These are phyloP conservation scores for Paramecium tetraurelia DNA, from an alignment of 73 alveolate species.

Conservation along the genomic window DNA sequence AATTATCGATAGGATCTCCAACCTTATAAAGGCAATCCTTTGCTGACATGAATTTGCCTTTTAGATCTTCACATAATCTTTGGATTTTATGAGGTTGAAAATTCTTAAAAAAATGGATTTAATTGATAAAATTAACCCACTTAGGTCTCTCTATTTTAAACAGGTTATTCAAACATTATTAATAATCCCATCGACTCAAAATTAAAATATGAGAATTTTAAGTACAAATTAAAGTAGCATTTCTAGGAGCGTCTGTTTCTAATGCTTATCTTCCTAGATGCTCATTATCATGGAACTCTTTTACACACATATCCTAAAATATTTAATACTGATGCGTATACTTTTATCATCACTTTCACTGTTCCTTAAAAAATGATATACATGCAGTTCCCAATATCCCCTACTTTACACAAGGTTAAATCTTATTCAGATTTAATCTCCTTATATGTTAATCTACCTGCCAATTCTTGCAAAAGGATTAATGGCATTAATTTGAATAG, in stretches of 20 bases:
- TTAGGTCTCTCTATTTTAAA: conserved; percentile 9
- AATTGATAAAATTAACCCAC: not conserved
- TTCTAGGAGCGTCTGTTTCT: conserved; percentile 22
- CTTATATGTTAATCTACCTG: conserved; percentile 24
- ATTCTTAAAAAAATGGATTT: not conserved
- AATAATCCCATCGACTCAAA: not conserved
- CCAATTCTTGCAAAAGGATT: not conserved
- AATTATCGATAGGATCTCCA: conserved; percentile 15
- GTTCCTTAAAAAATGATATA: not conserved
- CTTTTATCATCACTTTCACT: not conserved
- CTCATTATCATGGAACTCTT: conserved; percentile 7
- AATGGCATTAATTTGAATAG: conserved; percentile 14
- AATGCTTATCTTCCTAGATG: conserved; percentile 31
- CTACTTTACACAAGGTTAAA: not conserved
- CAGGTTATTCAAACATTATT: not conserved
- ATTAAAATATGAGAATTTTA: not conserved
- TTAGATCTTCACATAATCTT: not conserved
- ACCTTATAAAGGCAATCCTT: not conserved
- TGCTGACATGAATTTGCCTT: conserved; percentile 11
- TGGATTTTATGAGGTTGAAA: not conserved
- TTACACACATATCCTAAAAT: not conserved
- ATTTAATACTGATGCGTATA: not conserved
- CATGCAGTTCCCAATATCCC: not conserved
- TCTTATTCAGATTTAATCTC: not conserved
- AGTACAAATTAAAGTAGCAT: not conserved